These are phyloP conservation scores for Pelargonium fulgidum DNA, from an alignment of 441 rosid genomes.

Conservation along the genomic window DNA sequence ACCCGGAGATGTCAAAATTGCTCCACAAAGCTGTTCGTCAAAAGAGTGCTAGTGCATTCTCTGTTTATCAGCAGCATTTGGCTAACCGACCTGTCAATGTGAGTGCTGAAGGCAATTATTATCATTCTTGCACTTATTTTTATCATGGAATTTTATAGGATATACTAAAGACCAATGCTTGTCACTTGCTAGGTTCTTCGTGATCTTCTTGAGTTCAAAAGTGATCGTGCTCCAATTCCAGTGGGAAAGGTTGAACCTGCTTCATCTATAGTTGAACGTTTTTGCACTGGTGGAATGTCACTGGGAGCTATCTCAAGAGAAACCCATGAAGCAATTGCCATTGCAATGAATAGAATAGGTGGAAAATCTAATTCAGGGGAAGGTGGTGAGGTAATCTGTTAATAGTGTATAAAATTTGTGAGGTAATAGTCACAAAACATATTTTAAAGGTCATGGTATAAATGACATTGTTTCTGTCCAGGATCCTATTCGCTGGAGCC, in stretches of 20 bases:
- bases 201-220: slow-evolving; percentile 91
- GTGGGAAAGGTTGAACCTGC: slow-evolving; percentile 97
- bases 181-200: slow-evolving; percentile 67
- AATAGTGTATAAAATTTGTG: neutral
- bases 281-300: slow-evolving; percentile 99
- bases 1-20: slow-evolving; percentile 97
- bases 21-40: slow-evolving; percentile 99
- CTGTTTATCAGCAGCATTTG: slow-evolving; percentile 94
- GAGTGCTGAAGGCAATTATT: slow-evolving; percentile 24
- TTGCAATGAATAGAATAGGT: slow-evolving; percentile 95
- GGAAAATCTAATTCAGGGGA: slow-evolving; percentile 98
- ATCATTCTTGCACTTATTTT: neutral
- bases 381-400: slow-evolving; percentile 88
- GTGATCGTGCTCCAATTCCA: slow-evolving; percentile 80
- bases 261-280: slow-evolving; percentile 70
- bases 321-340: slow-evolving; percentile 98
- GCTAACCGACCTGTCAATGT: slow-evolving; percentile 96
- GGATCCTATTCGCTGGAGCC: slow-evolving; percentile 99
- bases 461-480: slow-evolving; percentile 23
- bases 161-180: slow-evolving; percentile 4
- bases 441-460: neutral
- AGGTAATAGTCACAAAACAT: slow-evolving; percentile 13
- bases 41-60: slow-evolving; percentile 86
- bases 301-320: slow-evolving; percentile 99
- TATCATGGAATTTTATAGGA: neutral